Evolutionary conservation across 805 yeast genomes (phyloP).

Genomic region (Saccharomycodes ludwigii): DNA sequence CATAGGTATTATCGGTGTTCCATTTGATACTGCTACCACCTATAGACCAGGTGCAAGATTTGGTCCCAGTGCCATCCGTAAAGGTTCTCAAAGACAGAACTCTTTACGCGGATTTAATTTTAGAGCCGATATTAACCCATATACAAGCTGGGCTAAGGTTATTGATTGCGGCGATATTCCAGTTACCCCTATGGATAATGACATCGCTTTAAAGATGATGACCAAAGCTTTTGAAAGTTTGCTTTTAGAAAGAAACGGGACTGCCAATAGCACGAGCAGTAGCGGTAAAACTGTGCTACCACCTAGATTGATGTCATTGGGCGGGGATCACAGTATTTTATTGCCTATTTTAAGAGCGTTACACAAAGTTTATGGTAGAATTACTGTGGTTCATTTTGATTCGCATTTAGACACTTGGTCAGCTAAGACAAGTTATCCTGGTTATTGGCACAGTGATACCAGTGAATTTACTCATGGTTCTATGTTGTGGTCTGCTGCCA

Average conservation of each 20-base stretch:
- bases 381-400: conserved; percentile 71
- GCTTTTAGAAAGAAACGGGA: conserved; percentile 20
- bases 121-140: conserved; percentile 52
- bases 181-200: conserved; percentile 55
- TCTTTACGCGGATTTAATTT: conserved; percentile 58
- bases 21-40: conserved; percentile 73
- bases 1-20: conserved; percentile 65
- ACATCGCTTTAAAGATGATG: conserved; percentile 51
- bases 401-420: conserved; percentile 83
- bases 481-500: conserved; percentile 69
- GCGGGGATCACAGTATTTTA: conserved; percentile 75
- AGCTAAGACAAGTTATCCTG: conserved; percentile 58
- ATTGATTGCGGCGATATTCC: conserved; percentile 63
- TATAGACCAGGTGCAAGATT: conserved; percentile 75
- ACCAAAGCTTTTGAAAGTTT: conserved; percentile 46
- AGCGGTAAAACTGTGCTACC: conserved; percentile 21
- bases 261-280: conserved; percentile 8
- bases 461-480: conserved; percentile 70
- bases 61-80: conserved; percentile 64
- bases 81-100: conserved; percentile 61
- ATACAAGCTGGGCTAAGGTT: conserved; percentile 37
- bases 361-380: conserved; percentile 45
- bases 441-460: conserved; percentile 45
- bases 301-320: conserved; percentile 60
- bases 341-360: conserved; percentile 63